phyloP scores from a whole-genome alignment of 352 stramenopile genomes.

The Phytopythium chamaehyphon region DNA sequence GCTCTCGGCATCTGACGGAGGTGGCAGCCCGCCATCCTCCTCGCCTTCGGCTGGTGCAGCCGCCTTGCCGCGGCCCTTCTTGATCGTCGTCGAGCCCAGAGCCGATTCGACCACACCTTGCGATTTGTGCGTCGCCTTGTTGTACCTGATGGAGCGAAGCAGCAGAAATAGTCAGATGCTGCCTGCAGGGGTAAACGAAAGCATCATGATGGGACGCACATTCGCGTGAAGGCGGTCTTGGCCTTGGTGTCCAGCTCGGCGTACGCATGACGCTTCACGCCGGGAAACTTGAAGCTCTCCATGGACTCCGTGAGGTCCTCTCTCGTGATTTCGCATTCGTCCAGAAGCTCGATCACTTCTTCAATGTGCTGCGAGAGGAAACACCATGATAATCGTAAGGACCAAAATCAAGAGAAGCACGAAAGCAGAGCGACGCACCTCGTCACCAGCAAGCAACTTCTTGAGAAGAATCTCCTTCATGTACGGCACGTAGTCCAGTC shows the following conservation, averaged over 20 bases:
- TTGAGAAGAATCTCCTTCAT: conserved; percentile 89
- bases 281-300: conserved; percentile 86
- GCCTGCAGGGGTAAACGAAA: background rate
- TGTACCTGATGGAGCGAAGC: conserved; percentile 62
- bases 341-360: conserved; percentile 93
- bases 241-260: conserved; percentile 78
- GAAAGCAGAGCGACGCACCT: conserved; percentile 31
- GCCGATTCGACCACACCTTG: conserved; percentile 90
- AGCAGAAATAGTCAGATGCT: conserved; percentile 2
- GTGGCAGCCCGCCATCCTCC: conserved; percentile 45
- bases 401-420: background rate
- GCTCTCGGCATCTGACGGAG: conserved; percentile 66
- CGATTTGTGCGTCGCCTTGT: conserved; percentile 91
- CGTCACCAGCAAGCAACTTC: conserved; percentile 67
- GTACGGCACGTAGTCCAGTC: conserved; percentile 84
- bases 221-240: conserved; percentile 93
- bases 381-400: no score
- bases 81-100: conserved; percentile 62
- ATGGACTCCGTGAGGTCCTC: conserved; percentile 98
- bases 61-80: conserved; percentile 67
- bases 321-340: conserved; percentile 95
- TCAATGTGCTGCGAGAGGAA: conserved; percentile 49
- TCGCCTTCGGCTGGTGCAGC: conserved; percentile 17
- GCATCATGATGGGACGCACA: conserved; percentile 30
- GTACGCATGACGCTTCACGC: conserved; percentile 74